A percentile compares a stretch with the other conserved stretches of the same genome.
phyloP scores from a whole-genome alignment of 768 basidiomycete genomes.

The Auriscalpium orientale region DNA sequence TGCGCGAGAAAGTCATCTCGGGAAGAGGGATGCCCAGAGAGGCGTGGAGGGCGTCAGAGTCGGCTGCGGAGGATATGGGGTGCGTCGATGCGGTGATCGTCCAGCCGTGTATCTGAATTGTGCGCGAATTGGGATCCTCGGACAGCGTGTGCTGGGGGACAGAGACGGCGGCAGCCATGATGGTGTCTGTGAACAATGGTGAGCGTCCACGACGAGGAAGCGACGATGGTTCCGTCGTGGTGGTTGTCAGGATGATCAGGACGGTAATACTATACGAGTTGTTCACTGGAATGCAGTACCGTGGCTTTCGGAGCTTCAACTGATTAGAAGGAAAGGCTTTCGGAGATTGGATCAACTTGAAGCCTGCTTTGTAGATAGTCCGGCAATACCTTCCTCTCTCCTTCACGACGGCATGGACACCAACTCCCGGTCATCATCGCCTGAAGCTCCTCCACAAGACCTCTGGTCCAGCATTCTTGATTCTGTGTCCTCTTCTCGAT shows the following conservation, averaged over 20 bases:
- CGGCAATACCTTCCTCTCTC: neutral
- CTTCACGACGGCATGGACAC: slow-evolving; percentile 13
- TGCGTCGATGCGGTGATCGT: slow-evolving; percentile 60
- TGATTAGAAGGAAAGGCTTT: no score
- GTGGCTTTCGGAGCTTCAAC: no score
- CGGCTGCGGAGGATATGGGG: slow-evolving; percentile 71
- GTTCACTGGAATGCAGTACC: no score
- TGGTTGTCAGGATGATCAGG: no score
- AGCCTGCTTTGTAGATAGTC: neutral
- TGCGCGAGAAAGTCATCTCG: slow-evolving; percentile 95
- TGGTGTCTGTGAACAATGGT: slow-evolving; percentile 15
- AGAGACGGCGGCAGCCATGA: slow-evolving; percentile 36
- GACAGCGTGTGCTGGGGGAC: slow-evolving; percentile 56
- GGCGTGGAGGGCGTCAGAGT: slow-evolving; percentile 64
- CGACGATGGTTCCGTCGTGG: no score
- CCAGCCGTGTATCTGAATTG: slow-evolving; percentile 66
- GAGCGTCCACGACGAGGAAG: neutral
- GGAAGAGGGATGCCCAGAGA: slow-evolving; percentile 73
- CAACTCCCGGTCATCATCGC: slow-evolving; percentile 54
- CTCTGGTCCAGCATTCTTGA: slow-evolving; percentile 92
- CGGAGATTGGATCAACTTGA: no score
- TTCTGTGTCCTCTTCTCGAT: slow-evolving; percentile 72
- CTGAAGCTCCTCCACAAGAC: slow-evolving; percentile 69
- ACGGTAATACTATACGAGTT: no score
- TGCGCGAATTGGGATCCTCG: slow-evolving; percentile 64